These are phyloP conservation scores for Herpetomonas tarakana DNA, from an alignment of 208 protist genomes.

Conservation along the genomic window DNA sequence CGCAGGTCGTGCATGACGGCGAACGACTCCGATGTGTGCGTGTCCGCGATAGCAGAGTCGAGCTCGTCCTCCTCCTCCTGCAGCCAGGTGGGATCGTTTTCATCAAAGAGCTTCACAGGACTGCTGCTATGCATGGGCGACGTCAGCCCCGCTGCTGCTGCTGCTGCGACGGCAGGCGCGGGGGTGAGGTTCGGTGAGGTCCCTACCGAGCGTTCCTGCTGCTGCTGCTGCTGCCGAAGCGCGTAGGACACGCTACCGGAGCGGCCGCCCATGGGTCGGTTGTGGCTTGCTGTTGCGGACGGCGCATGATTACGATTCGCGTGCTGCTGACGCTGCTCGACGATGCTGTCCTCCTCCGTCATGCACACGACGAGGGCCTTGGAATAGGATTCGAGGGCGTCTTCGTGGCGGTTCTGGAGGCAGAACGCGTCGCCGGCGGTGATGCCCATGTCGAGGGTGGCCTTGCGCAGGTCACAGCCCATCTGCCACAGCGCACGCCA, in stretches of 20 bases:
- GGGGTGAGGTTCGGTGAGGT: neutral
- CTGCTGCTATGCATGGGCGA: neutral
- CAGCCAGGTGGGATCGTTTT: neutral
- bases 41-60: constrained; percentile 5
- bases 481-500: constrained; percentile 46
- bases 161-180: too few relatives aligned
- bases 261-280: constrained; percentile 2
- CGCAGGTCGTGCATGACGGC: constrained; percentile 23
- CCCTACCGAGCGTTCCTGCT: too few relatives aligned
- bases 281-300: constrained; percentile 5
- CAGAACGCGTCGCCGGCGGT: constrained; percentile 64
- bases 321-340: constrained; percentile 8
- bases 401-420: constrained; percentile 61
- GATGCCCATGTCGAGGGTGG: constrained; percentile 56
- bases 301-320: constrained; percentile 5
- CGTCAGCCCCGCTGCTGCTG: too few relatives aligned
- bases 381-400: constrained; percentile 77
- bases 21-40: constrained; percentile 8
- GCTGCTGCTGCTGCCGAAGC: neutral
- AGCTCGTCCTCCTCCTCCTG: constrained; percentile 18
- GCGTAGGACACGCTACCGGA: neutral
- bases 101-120: neutral
- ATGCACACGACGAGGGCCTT: constrained; percentile 64
- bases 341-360: constrained; percentile 41
- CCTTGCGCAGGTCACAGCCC: constrained; percentile 45